Base-by-base conservation (phyloP, 2,329 filamentous ascomycete species). In the Endothia cerciana region DNA sequence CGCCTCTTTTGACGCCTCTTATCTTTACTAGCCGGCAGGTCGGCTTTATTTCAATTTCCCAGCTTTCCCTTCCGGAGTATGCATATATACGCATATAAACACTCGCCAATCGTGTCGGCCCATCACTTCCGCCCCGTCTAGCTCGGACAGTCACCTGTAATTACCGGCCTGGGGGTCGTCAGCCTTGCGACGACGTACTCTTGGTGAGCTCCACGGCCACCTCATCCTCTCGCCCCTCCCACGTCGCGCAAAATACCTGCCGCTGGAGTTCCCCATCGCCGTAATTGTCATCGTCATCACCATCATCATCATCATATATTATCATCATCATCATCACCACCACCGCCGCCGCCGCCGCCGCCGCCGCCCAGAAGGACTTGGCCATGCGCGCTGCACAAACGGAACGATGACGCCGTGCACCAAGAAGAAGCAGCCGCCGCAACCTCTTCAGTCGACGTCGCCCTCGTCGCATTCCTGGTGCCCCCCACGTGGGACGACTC, bases 371-470 rank as follows among this genome's bases (percentile, higher is more conserved):
- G 38, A 55, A 40, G 25, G 38, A n/a, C 57, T n/a, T 59, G 63
- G n/a, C 64, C 66, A 68, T 68, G 66, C 60, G 60, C 66, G 61
- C 66, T 41, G 45, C 60, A 33, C 63, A 51, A 61, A 60, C 66
- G 66, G 40, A 63, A 68, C 66, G 43, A 68, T 68, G 66, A 68
- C 56, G 66, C 60, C 60, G 66, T 66, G 63, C 49, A 64, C 64
- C n/a, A n/a, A n/a, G 57, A 57, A 41, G 33, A 38, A 63, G 51
- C 61, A 41, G 63, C 64, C 59, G 64, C 61, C 64, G 66, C 63
- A 65, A 62, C 61, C 66, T 64, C 63, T 65, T 65, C 63, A 62
- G 63, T 68, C 64, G 66, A 63, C 63, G 66, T 59, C 60, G 63
- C 63, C 64, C 55, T 56, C 63, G 63, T 68, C 63, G 63, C 60